phyloP scores from a whole-genome alignment of 805 yeast genomes.

The Lipomyces starkeyi region DNA sequence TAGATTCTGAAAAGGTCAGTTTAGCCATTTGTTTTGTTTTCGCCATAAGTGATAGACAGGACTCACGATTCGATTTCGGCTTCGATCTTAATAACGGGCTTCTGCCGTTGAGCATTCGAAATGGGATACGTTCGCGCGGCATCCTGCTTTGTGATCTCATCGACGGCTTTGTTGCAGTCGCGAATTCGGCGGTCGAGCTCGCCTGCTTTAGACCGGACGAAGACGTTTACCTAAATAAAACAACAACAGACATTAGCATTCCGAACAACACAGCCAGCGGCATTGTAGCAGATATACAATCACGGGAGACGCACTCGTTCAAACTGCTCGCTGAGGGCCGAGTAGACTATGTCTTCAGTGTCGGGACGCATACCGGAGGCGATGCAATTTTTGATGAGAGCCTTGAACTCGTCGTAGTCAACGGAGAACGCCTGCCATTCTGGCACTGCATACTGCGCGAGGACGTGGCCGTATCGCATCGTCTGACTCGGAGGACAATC shows the following conservation, averaged over 20 bases:
- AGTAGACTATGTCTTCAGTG: slow-evolving; percentile 47
- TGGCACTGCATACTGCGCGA: slow-evolving; percentile 75
- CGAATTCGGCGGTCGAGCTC: slow-evolving; percentile 64
- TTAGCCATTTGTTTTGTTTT: slow-evolving; percentile 3
- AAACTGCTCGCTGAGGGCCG: slow-evolving; percentile 62
- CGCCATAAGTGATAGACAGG: neutral
- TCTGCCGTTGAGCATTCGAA: slow-evolving; percentile 29
- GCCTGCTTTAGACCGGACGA: slow-evolving; percentile 69
- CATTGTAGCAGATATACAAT: no score
- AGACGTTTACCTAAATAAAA: slow-evolving; percentile 52
- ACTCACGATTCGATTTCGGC: slow-evolving; percentile 34
- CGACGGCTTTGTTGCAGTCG: slow-evolving; percentile 50
- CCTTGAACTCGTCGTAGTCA: slow-evolving; percentile 79
- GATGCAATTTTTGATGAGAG: slow-evolving; percentile 65
- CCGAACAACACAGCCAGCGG: neutral
- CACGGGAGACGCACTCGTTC: slow-evolving; percentile 54
- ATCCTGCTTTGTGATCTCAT: slow-evolving; percentile 42
- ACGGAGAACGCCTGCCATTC: slow-evolving; percentile 88
- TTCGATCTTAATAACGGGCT: slow-evolving; percentile 27
- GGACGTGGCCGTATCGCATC: slow-evolving; percentile 88
- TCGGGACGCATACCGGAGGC: slow-evolving; percentile 35
- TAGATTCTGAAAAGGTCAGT: slow-evolving; percentile 53
- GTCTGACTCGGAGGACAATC: neutral
- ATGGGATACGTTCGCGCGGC: slow-evolving; percentile 33
- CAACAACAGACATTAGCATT: neutral